Base-by-base conservation (phyloP, 768 basidiomycete genomes). In the Tylopilus subfusipes region DNA sequence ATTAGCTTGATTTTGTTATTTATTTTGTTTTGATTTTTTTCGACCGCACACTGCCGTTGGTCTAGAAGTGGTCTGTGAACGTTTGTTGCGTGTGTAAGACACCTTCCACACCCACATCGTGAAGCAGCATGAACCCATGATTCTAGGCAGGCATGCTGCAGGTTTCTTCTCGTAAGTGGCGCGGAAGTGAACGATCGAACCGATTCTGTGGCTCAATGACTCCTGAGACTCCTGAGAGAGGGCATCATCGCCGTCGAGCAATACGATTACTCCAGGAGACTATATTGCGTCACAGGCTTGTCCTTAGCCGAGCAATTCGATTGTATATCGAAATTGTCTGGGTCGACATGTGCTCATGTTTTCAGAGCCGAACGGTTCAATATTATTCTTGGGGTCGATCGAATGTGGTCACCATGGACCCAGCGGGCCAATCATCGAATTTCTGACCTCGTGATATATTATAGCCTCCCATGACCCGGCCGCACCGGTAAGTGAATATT, bases 1-100 rank as follows among this genome's bases (percentile, higher is more conserved):
- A 68, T 62, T 71, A 59, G 64, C 68, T 48, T 79, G 68, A 78
- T 60, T 49, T 30, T 22, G 39, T 40, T 40, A 21, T 11, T 49
- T 51, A n/a, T n/a, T 27, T 18, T 45, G 24, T 44, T 14, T 5
- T 38, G 5, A 14, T 18, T 31, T 34, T 16, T 34, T 36, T 33
- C 49, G 22, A 11, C 30, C 22, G 33, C 45, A 49, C 22, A 31
- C 34, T 57, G 45, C 49, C 43, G 51, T 54, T 36, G 44, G 60
- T 33, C 38, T 44, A 56, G 44, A 52, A 49, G 36, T 45, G 50
- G 42, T 54, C 48, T 56, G 52, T 56, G 55, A 63, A 56, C 42
- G 55, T 68, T 68, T 19, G 22, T 52, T 56, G 53, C 46, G 61
- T 68, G 58, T 63, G 67, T 59, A 59, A 59, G 61, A 56, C 54